Base-by-base conservation (phyloP, 257 asterid species). In the Plantago elongata region DNA sequence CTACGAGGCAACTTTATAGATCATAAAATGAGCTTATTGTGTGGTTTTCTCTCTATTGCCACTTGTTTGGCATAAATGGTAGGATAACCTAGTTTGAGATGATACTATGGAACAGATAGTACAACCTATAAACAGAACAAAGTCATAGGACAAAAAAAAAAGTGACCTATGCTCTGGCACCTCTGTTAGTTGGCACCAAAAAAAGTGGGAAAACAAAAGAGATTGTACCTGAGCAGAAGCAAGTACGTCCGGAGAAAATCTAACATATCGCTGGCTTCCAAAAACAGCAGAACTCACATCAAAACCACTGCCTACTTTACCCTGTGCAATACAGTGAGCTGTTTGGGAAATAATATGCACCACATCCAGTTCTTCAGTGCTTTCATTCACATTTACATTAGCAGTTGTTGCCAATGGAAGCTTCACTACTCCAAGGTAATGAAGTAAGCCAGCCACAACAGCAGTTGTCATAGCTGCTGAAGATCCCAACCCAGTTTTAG, bases 381-480 rank as follows among this genome's bases (percentile, higher is more conserved):
- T 72, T 44, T 70, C 62, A 61, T 77, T 50, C 69, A 47, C 81
- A 11, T 62, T 72, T 48, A 47, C 58, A 70, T 75, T 77, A 62
- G 62, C 69, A 61, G 60, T 66, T n/a, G 61, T 64, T 52, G 57
- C 70, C n/a, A 78, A 69, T 54, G 96, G 83, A 74, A 89, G 88
- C 59, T 74, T 75, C 79, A 87, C 97, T 57, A 89, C 90, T 69
- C 89, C 90, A 48, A 93, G 83, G 75, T 87, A 87, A 70, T 83
- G 92, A 72, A 93, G 96, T 74, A 93, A 79, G 69, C 95, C 82
- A 67, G 96, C 89, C 63, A 82, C 97, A 65, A 93, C 99, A 10
- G 97, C 97, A 73, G 97, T 89, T 70, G 97, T 93, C 99, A 89
- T 93, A 51, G 99, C 99, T 50, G 99, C 99, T 17, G 99, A 93